Conservation (phyloP, 2,329 filamentous ascomycete species). For the Pseudocercospora pini-densiflorae region DNA sequence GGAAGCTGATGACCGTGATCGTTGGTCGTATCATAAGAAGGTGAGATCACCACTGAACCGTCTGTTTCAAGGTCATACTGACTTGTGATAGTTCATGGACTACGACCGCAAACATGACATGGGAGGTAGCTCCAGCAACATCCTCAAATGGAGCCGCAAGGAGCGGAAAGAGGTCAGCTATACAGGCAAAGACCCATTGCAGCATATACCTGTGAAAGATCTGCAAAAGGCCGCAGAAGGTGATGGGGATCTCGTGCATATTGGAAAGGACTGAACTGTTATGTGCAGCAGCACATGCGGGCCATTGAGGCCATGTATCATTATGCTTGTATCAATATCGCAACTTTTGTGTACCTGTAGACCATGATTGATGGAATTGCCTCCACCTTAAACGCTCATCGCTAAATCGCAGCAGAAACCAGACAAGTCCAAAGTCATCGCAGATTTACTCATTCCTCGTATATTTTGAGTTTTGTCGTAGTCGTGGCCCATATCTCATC, state of each 20-base stretch:
- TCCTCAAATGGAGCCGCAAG: constrained; percentile 17
- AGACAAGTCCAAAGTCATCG: constrained; percentile 4
- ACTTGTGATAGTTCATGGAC: background rate
- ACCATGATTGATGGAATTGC: background rate
- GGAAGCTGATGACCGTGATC: background rate
- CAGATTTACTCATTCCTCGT: constrained; percentile 28
- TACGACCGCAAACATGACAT: constrained; percentile 9
- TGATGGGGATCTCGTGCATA: background rate
- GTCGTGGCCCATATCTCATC: constrained; percentile 33
- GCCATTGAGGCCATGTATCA: too few species aligned
- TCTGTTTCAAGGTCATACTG: background rate
- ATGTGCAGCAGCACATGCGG: too few species aligned
- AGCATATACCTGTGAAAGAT: constrained; percentile 12
- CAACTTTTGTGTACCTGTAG: too few species aligned
- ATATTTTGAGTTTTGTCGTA: constrained; percentile 35
- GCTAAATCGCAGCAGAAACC: constrained; percentile 26
- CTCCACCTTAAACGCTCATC: background rate
- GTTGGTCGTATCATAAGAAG: constrained; percentile 5
- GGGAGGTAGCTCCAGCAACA: constrained; percentile 21
- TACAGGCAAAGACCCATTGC: constrained; percentile 26
- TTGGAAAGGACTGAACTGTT: background rate
- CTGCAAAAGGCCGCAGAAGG: background rate
- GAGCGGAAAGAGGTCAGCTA: constrained; percentile 19
- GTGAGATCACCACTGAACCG: background rate
- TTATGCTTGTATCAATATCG: too few species aligned